Base-by-base conservation (phyloP, 805 yeast species). In the Lachancea lanzarotensis region DNA sequence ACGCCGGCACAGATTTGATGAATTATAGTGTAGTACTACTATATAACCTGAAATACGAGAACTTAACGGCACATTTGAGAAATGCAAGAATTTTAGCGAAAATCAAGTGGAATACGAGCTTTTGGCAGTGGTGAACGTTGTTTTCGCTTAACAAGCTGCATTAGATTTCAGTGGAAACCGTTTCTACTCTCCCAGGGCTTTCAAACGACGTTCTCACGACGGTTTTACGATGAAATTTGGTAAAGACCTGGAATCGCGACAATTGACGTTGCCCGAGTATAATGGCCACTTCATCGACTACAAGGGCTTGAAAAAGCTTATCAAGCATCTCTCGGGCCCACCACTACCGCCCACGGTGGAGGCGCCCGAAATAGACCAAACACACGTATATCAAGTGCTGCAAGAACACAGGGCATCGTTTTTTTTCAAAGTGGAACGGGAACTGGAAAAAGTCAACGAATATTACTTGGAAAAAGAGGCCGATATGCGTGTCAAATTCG, bases 211-310 rank as follows among this genome's bases (percentile, higher is more conserved):
- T 18, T 16, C 7, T 11, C 15, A 19, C 38, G 27, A 12, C n/a
- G 17, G 3, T 16, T n/a, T 11, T 15, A 38, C 22, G 35, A 70
- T 71, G 98, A 93, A 93, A 73, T 93, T 89, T 66, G 98, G 98
- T 42, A 93, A 93, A 67, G 86, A 88, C 60, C 73, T 93, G 62
- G 98, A 95, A 52, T 84, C 95, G 35, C 79, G 97, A 62, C 96
- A 89, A 67, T 73, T 93, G 54, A 97, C 91, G 65, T 72, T 91
- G 47, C 98, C 98, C 10, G 98, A 93, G 65, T 93, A 93, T 64
- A 81, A 95, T 40, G 89, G 91, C 32, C 84, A 87, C 62, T 93
- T 91, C 69, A 91, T 93, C 60, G 89, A 93, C 69, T 93, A 93
- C 68, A 93, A 93, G 69, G 93, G 91, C 40, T 72, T 91, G 53